Conservation (phyloP, 768 basidiomycete genomes). For the Candolleomyces aberdarensis region DNA sequence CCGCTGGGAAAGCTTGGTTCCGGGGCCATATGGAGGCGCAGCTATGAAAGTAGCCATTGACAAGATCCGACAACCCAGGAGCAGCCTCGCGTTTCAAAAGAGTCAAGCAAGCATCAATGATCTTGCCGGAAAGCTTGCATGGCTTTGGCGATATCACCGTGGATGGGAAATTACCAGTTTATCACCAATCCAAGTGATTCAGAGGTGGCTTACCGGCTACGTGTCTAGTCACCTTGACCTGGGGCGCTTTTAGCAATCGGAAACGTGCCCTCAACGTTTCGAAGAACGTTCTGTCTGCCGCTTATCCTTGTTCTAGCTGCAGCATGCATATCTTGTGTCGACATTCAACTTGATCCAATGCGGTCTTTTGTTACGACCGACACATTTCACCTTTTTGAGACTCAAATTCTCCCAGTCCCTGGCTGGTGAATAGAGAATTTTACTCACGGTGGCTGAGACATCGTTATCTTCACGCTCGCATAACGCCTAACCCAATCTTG, state of each 20-base stretch:
- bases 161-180: background rate
- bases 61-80: background rate
- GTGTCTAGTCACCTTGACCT: background rate
- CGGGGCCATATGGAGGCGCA: too few species aligned
- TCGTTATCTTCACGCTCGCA: too few species aligned
- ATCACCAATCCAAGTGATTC: background rate
- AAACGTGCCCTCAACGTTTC: too few species aligned
- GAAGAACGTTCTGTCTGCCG: too few species aligned
- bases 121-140: background rate
- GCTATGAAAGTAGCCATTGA: background rate
- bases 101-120: too few species aligned
- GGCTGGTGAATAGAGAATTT: background rate
- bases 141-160: background rate
- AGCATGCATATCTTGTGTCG: background rate
- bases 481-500: too few species aligned
- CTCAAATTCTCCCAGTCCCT: background rate
- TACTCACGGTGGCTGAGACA: background rate
- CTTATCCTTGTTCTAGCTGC: background rate
- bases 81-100: background rate
- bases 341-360: background rate
- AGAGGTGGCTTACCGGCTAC: background rate
- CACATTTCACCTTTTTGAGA: background rate
- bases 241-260: too few species aligned
- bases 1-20: too few species aligned
- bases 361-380: background rate